These are phyloP conservation scores for Pseudocercospora musae DNA, from an alignment of 2,329 filamentous ascomycete genomes.

Conservation along the genomic window DNA sequence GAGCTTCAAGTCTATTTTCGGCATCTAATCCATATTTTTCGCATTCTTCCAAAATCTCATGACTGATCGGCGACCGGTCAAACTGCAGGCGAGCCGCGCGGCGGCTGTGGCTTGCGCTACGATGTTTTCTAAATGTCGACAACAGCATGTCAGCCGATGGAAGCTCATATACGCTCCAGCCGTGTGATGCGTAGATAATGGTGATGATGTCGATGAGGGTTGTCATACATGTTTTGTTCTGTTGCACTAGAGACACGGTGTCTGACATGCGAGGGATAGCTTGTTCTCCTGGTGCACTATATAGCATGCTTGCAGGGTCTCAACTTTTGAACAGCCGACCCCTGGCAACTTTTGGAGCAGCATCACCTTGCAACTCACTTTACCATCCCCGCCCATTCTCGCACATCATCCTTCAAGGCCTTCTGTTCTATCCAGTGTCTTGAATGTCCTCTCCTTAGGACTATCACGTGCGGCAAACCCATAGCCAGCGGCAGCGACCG, in stretches of 20 bases:
- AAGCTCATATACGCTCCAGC: neutral
- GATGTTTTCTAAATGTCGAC: neutral
- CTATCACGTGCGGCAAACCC: neutral
- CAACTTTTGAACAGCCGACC: neutral
- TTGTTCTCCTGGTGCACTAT: neutral
- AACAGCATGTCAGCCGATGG: neutral
- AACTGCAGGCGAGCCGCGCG: neutral
- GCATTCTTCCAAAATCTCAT: neutral
- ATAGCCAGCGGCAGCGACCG: slow-evolving; percentile 4
- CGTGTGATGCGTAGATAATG: too few relatives aligned
- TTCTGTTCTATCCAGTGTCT: neutral
- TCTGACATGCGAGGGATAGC: neutral
- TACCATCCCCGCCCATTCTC: neutral
- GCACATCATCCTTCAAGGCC: neutral
- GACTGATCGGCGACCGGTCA: neutral
- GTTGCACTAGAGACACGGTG: neutral
- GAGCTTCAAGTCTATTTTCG: neutral
- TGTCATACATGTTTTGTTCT: neutral
- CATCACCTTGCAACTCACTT: neutral
- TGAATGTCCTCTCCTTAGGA: neutral
- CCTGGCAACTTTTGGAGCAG: neutral
- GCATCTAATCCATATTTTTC: too few relatives aligned
- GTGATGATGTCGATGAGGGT: neutral
- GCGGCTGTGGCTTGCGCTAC: neutral
- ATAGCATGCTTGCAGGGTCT: neutral